A percentile compares a stretch with the other conserved stretches of the same genome.
These are phyloP conservation scores for Pezicula carpinea DNA, from an alignment of 2,329 filamentous ascomycete genomes.

Conservation along the genomic window DNA sequence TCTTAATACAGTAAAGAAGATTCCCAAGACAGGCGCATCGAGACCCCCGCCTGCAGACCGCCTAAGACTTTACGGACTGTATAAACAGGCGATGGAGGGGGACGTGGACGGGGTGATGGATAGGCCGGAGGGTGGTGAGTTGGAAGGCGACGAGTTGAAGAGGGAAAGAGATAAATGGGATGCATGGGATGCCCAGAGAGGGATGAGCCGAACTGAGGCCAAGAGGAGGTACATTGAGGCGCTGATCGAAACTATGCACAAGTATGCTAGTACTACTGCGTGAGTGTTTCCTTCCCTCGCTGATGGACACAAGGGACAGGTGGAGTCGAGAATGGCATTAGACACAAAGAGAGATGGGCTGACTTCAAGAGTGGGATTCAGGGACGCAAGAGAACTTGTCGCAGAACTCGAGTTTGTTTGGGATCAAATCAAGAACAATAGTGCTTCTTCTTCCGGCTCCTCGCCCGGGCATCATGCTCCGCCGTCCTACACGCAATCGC, in stretches of 20 bases:
- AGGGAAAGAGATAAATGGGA: conserved; percentile 73
- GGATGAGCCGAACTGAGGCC: conserved; percentile 81
- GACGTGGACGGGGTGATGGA: conserved; percentile 94
- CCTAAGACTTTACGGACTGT: conserved; percentile 91
- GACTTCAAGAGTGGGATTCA: conserved; percentile 27
- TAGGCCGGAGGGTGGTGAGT: conserved; percentile 61
- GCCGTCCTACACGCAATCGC: conserved; percentile 26
- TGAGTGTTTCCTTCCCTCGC: conserved; percentile 34
- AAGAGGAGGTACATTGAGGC: conserved; percentile 93
- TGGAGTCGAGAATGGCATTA: background rate
- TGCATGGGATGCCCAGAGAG: conserved; percentile 87
- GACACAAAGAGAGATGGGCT: background rate
- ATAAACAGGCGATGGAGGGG: conserved; percentile 99
- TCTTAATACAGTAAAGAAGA: conserved; percentile 97
- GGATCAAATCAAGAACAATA: conserved; percentile 93
- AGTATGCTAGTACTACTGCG: conserved; percentile 81
- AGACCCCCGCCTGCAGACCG: conserved; percentile 82
- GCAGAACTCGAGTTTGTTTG: conserved; percentile 97
- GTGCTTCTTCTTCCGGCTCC: conserved; percentile 56
- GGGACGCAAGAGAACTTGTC: conserved; percentile 81
- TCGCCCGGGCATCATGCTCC: conserved; percentile 40
- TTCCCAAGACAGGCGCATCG: conserved; percentile 85
- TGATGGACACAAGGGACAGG: background rate
- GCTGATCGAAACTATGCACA: conserved; percentile 94
- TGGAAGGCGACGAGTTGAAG: conserved; percentile 41